Conservation (phyloP, 805 yeast species). For the Candida nonsorbophila region DNA sequence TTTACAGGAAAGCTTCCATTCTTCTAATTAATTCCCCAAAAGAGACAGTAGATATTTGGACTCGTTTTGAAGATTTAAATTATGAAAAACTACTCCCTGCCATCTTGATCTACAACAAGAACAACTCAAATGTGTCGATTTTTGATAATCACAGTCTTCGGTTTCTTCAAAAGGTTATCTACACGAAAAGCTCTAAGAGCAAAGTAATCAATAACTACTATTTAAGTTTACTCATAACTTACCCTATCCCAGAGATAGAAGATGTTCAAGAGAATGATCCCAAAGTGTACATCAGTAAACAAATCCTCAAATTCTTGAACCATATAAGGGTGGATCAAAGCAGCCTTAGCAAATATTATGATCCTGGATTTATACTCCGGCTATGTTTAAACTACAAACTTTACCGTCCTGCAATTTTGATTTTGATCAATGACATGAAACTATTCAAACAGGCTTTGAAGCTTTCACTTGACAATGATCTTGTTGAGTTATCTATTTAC, state of each 20-base stretch:
- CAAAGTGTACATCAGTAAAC: constrained; percentile 13
- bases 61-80: constrained; percentile 48
- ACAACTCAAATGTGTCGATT: constrained; percentile 24
- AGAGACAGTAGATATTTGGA: constrained; percentile 76
- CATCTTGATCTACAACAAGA: constrained; percentile 59
- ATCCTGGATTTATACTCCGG: constrained; percentile 70
- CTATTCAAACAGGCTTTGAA: constrained; percentile 77
- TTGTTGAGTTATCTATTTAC: constrained; percentile 48
- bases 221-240: constrained; percentile 58
- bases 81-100: constrained; percentile 71
- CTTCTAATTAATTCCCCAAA: constrained; percentile 64
- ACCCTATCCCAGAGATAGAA: constrained; percentile 10
- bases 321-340: constrained; percentile 15
- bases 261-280: constrained; percentile 4
- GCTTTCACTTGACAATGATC: constrained; percentile 59
- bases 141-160: constrained; percentile 59
- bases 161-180: constrained; percentile 51
- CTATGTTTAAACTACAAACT: constrained; percentile 59
- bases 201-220: constrained; percentile 62
- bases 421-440: constrained; percentile 60
- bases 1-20: constrained; percentile 66
- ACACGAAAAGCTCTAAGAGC: constrained; percentile 33
- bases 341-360: constrained; percentile 33
- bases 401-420: constrained; percentile 61
- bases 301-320: constrained; percentile 27